Percentiles rank a stretch among this genome's conserved stretches.
phyloP scores from a whole-genome alignment of 2,329 filamentous ascomycete species.

The Pyrenophora graminea region DNA sequence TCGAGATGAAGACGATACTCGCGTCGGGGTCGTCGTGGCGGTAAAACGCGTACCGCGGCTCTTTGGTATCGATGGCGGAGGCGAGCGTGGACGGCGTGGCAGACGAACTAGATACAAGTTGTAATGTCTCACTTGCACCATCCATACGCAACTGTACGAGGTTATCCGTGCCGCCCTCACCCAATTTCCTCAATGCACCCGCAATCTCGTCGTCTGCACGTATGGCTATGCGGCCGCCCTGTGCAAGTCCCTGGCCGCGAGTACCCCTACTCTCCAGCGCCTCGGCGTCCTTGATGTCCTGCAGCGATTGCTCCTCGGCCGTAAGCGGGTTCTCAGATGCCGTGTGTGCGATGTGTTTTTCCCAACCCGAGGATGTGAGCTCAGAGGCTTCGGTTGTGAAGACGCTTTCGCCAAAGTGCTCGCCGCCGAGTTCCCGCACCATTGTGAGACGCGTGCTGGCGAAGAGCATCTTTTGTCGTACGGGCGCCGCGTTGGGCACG shows the following conservation, averaged over 20 bases:
- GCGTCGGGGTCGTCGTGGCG: slow-evolving; percentile 64
- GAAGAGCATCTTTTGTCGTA: slow-evolving; percentile 86
- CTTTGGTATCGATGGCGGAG: slow-evolving; percentile 63
- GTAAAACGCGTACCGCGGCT: slow-evolving; percentile 81
- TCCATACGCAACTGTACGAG: slow-evolving; percentile 77
- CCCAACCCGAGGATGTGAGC: slow-evolving; percentile 70
- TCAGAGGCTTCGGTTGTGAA: slow-evolving; percentile 73
- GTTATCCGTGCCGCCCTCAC: slow-evolving; percentile 50
- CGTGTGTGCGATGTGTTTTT: slow-evolving; percentile 71
- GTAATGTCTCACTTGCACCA: slow-evolving; percentile 68
- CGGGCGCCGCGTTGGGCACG: slow-evolving; percentile 76
- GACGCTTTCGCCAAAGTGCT: slow-evolving; percentile 76
- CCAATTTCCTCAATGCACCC: slow-evolving; percentile 65
- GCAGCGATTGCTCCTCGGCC: slow-evolving; percentile 73
- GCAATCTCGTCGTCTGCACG: slow-evolving; percentile 66
- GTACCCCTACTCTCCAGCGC: slow-evolving; percentile 74
- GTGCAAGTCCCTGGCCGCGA: slow-evolving; percentile 51
- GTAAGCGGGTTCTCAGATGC: slow-evolving; percentile 69
- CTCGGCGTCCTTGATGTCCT: slow-evolving; percentile 75
- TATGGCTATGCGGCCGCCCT: slow-evolving; percentile 52
- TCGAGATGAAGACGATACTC: slow-evolving; percentile 78
- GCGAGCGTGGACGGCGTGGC: slow-evolving; percentile 64
- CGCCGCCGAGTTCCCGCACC: slow-evolving; percentile 74
- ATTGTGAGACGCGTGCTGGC: slow-evolving; percentile 76
- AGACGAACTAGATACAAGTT: slow-evolving; percentile 61